Conservation (phyloP, 2,329 filamentous ascomycete species). For the Penicillium psychrosexuale region DNA sequence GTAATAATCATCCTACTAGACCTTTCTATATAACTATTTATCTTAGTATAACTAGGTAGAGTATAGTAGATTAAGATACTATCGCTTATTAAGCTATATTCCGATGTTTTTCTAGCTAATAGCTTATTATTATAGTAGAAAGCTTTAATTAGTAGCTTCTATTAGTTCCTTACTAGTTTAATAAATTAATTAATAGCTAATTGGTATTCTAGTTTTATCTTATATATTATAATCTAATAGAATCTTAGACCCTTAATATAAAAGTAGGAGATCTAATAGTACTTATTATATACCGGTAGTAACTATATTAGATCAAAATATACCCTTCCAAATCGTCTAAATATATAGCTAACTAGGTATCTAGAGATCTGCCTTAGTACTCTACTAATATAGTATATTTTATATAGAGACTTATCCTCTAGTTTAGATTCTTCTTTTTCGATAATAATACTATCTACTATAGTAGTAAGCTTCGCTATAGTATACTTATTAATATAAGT, state of each 20-base stretch:
- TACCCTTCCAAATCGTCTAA: not conserved
- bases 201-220: not conserved
- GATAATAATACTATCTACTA: too few species aligned
- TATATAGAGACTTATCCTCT: not conserved
- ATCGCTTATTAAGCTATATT: not conserved
- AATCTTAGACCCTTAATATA: conserved; percentile 4
- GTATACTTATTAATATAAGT: too few species aligned
- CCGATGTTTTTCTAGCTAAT: not conserved
- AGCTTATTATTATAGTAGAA: conserved; percentile 2
- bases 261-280: conserved; percentile 3
- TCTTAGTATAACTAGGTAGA: not conserved
- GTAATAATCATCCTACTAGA: not conserved
- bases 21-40: conserved; percentile 1
- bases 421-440: too few species aligned
- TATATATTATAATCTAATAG: not conserved
- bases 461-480: too few species aligned
- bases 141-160: not conserved
- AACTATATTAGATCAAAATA: conserved; percentile 5
- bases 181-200: not conserved
- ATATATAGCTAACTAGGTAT: not conserved
- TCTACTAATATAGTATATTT: not conserved
- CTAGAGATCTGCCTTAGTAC: not conserved
- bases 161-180: not conserved
- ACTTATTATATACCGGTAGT: not conserved
- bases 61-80: not conserved